phyloP scores from a whole-genome alignment of 345 rosid genomes.

The Linum tenue region DNA sequence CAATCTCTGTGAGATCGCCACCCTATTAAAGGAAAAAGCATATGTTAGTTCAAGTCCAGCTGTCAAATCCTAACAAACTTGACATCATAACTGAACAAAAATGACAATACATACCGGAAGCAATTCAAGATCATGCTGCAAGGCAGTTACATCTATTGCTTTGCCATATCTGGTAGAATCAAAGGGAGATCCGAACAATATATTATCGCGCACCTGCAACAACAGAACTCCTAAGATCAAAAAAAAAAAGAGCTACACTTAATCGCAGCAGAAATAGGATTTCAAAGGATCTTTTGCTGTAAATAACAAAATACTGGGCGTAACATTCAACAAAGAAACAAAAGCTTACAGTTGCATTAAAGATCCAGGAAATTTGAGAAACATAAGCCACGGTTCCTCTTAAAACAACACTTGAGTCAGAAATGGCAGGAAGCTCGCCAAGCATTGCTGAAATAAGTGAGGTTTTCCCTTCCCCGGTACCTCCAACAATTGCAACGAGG shows the following conservation, averaged over 20 bases:
- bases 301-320: not conserved
- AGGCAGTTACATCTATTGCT: conserved; percentile 81
- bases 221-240: conserved; percentile 8
- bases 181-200: conserved; percentile 81
- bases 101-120: conserved; percentile 54
- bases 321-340: not conserved
- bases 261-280: not conserved
- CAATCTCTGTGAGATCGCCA: conserved; percentile 99
- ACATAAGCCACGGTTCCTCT: conserved; percentile 95
- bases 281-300: too few relatives aligned
- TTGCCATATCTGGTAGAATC: conserved; percentile 65
- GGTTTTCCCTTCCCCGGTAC: conserved; percentile 99
- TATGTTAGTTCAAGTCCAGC: conserved; percentile 15
- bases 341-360: conserved; percentile 87
- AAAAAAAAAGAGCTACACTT: conserved; percentile 2
- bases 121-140: conserved; percentile 89
- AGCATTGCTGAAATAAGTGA: conserved; percentile 95
- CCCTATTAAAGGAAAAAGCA: conserved; percentile 51
- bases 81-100: conserved; percentile 11
- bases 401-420: conserved; percentile 51
- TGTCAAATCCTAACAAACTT: not conserved
- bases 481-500: conserved; percentile 92
- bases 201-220: conserved; percentile 81
- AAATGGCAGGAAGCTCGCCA: conserved; percentile 84
- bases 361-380: conserved; percentile 99